Evolutionary conservation across 805 yeast species (phyloP), one percentile per base, ranked within the genome.

Genomic region (Aciculoconidium aculeatum): DNA sequence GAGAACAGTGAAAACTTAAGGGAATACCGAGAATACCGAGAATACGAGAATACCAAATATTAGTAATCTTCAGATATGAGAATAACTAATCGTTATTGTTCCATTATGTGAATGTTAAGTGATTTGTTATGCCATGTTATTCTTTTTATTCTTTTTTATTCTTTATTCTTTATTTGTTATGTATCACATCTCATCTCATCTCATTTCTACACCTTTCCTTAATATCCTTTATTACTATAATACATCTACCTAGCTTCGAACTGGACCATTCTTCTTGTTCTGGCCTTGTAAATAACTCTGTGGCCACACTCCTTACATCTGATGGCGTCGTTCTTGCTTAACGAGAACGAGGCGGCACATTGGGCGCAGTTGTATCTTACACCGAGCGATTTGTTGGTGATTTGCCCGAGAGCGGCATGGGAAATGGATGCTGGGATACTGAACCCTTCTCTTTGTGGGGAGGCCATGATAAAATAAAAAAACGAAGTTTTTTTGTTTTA

Each of bases 301-400:
- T 92, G 97, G 40, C 98, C 98, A 63, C 98, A 92, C 46, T 88
- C 95, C 63, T 87, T 88, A 66, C 98, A 92, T 67, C 97, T 83
- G 41, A 92, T 95, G 17, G 97, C 95, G 58, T 92, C 98, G 45
- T 83, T 85, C 63, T 90, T 86, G 31, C 86, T 79, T 44, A 92
- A 73, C 3, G 94, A 77, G 45, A 88, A 81, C 31, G 80, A 78
- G 32, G 88, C 75, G 6, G 96, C 95, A 63, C 98, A 92, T 66
- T 86, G 92, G 24, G 97, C 95, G 61, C 98, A 90, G 53, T 87
- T 79, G 63, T 90, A 90, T 50, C 82, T 84, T 46, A 87, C 92
- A 33, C 96, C 95, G 49, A 79, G 80, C 35, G 79, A 76, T 44
- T 64, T 64, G 51, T 52, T 52, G 23, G 67, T 55, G 37, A 83